A percentile compares a stretch with the other conserved stretches of the same genome.
phyloP scores from a whole-genome alignment of 306 rosid species.

The Quercus variabilis region DNA sequence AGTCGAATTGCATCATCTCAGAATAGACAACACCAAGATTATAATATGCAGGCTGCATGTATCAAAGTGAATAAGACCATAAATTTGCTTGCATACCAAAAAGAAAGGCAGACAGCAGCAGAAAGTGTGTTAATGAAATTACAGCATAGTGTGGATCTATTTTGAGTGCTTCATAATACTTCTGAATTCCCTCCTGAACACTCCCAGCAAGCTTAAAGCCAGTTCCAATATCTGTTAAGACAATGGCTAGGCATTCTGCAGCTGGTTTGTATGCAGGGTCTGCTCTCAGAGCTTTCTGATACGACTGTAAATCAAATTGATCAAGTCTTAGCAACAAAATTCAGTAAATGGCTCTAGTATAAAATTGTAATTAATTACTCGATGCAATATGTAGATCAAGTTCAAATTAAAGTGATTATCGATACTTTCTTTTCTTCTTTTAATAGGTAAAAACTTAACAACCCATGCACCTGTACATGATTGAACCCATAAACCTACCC shows the following conservation, averaged over 20 bases:
- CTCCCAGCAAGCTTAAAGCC: constrained; percentile 95
- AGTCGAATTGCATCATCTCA: constrained; percentile 96
- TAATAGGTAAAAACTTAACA: neutral
- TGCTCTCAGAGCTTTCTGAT: constrained; percentile 79
- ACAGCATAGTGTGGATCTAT: constrained; percentile 95
- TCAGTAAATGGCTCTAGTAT: neutral
- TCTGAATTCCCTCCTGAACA: constrained; percentile 95
- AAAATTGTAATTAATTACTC: constrained; percentile 19
- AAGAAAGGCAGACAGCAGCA: constrained; percentile 6
- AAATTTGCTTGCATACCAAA: constrained; percentile 4
- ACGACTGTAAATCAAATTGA: constrained; percentile 67
- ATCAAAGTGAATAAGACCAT: constrained; percentile 11
- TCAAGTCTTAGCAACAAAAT: neutral
- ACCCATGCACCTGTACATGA: neutral
- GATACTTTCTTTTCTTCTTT: neutral
- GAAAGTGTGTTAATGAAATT: constrained; percentile 30
- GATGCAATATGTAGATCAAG: neutral
- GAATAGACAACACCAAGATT: constrained; percentile 99
- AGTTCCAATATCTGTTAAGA: constrained; percentile 97
- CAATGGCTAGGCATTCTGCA: constrained; percentile 94
- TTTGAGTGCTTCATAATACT: constrained; percentile 93
- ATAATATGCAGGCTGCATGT: constrained; percentile 91
- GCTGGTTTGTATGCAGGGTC: constrained; percentile 87
- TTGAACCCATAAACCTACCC: neutral
- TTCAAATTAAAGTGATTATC: neutral